Evolutionary conservation across 129 eudicot genomes (phyloP).

Genomic region (Tagetes patula): DNA sequence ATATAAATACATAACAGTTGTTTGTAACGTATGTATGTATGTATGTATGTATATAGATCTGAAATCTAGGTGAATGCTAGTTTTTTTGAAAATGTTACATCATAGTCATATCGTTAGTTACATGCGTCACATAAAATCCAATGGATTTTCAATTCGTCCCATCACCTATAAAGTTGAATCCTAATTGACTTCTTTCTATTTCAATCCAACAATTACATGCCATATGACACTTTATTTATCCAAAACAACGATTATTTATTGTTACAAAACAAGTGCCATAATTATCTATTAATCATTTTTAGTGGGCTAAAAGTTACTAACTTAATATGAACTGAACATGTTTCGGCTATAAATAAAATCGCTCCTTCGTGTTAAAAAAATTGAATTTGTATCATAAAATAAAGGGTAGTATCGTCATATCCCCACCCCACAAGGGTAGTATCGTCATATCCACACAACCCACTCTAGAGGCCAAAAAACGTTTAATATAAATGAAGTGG

Average conservation of each 20-base stretch:
- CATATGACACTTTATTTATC: background rate
- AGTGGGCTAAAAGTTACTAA: background rate
- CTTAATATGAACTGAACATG: no score
- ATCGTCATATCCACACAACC: background rate
- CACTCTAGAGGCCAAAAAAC: background rate
- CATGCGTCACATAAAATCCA: no score
- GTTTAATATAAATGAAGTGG: background rate
- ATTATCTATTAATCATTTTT: no score
- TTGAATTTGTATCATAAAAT: background rate
- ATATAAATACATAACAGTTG: no score
- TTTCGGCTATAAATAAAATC: no score
- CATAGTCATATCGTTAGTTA: no score
- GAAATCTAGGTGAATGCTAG: no score
- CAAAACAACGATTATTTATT: no score
- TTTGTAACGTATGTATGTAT: no score
- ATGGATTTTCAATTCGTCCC: no score
- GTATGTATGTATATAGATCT: no score
- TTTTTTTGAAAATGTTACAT: no score
- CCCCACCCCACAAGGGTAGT: conserved; percentile 9
- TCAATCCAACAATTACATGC: background rate
- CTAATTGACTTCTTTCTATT: background rate
- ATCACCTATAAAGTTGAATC: background rate
- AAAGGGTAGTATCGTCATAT: background rate
- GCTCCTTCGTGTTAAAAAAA: background rate
- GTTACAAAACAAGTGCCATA: background rate